Percentiles rank a stretch among this genome's conserved stretches.
Evolutionary conservation across 768 basidiomycete genomes (phyloP).

Genomic region (Suillus placidus): DNA sequence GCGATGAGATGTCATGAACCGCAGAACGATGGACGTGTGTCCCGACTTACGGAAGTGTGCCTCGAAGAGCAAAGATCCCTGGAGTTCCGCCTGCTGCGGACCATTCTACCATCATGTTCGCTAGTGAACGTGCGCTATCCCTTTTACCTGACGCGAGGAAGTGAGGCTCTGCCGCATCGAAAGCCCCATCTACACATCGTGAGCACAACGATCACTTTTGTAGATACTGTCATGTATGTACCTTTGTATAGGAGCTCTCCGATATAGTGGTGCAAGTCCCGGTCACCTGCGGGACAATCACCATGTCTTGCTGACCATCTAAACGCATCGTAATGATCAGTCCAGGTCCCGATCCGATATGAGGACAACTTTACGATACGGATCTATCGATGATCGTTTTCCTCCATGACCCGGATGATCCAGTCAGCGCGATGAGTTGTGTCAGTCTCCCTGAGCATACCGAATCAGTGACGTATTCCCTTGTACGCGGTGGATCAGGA

Average conservation of each 20-base stretch:
- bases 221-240: constrained; percentile 24
- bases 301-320: constrained; percentile 89
- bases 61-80: constrained; percentile 83
- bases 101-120: constrained; percentile 89
- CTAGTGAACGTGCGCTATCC: constrained; percentile 85
- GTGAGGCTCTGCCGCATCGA: constrained; percentile 77
- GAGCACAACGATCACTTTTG: background rate
- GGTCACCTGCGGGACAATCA: constrained; percentile 84
- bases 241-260: constrained; percentile 90
- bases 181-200: constrained; percentile 62
- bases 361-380: constrained; percentile 62
- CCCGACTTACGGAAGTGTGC: constrained; percentile 71
- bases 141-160: constrained; percentile 84
- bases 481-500: constrained; percentile 18
- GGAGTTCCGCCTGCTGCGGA: constrained; percentile 48
- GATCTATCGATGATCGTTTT: constrained; percentile 87
- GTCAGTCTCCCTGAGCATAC: constrained; percentile 70
- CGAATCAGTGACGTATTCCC: constrained; percentile 8
- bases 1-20: constrained; percentile 13
- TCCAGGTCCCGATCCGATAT: constrained; percentile 11
- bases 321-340: constrained; percentile 22
- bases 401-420: constrained; percentile 81
- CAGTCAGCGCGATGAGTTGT: constrained; percentile 87
- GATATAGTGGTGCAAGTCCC: constrained; percentile 84
- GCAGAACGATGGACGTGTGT: constrained; percentile 4